These are phyloP conservation scores for Rutstroemia sp. DNA, from an alignment of 2,329 filamentous ascomycete genomes.

Conservation along the genomic window DNA sequence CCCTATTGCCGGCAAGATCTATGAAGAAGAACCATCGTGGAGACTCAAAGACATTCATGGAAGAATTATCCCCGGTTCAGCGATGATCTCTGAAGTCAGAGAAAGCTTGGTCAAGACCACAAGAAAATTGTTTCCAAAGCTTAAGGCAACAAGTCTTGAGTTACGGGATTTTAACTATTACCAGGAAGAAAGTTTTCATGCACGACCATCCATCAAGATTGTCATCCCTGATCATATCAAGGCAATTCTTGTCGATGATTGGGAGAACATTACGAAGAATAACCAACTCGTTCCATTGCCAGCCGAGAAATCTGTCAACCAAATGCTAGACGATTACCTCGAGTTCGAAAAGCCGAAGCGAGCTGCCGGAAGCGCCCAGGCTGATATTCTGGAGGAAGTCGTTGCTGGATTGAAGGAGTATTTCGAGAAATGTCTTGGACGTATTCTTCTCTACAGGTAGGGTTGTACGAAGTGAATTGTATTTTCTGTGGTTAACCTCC, in stretches of 20 bases:
- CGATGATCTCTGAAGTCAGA: conserved; percentile 2
- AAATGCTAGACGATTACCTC: conserved; percentile 76
- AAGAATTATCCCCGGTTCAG: neutral
- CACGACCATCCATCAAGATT: conserved; percentile 77
- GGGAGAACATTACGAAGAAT: conserved; percentile 98
- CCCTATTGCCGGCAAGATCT: conserved; percentile 19
- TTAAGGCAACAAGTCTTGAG: neutral
- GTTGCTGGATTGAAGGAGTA: conserved; percentile 83
- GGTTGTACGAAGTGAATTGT: conserved; percentile 12
- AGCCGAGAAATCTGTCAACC: conserved; percentile 63
- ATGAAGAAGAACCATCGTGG: neutral
- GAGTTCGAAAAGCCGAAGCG: conserved; percentile 61
- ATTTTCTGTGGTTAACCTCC: neutral
- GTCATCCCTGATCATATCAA: conserved; percentile 85
- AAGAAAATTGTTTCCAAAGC: neutral
- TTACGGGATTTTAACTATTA: conserved; percentile 7
- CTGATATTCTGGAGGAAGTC: conserved; percentile 85
- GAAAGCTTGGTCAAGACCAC: neutral
- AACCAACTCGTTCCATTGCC: conserved; percentile 83
- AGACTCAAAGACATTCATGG: neutral
- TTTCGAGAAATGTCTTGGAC: conserved; percentile 83
- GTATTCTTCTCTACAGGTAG: conserved; percentile 77
- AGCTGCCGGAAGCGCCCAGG: conserved; percentile 57
- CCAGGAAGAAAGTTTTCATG: conserved; percentile 83
- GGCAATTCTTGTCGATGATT: conserved; percentile 90